A percentile compares a stretch with the other conserved stretches of the same genome.
These are phyloP conservation scores for Calonectria pteridis DNA, from an alignment of 2,329 filamentous ascomycete genomes.

Conservation along the genomic window DNA sequence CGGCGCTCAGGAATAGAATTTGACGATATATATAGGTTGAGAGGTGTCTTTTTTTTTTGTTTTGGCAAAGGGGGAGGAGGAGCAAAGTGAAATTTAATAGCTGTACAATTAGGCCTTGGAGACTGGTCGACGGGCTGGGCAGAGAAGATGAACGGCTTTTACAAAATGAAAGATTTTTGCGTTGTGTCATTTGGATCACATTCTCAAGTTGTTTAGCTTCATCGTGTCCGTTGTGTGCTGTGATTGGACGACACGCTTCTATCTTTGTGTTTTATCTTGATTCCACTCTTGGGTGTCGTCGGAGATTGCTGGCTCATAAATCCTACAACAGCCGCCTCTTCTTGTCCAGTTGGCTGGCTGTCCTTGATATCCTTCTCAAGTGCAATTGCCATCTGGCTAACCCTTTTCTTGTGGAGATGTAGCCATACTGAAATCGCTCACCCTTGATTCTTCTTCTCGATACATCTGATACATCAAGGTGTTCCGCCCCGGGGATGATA, in stretches of 20 bases:
- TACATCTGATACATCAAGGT: not conserved
- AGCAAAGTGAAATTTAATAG: constrained; percentile 24
- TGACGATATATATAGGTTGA: not conserved
- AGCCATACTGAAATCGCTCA: too few species aligned
- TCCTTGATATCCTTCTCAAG: not conserved
- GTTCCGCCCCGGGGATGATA: not conserved
- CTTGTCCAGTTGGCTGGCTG: too few species aligned
- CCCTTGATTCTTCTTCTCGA: not conserved
- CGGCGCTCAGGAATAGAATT: constrained; percentile 61
- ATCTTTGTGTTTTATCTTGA: too few species aligned
- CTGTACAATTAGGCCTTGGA: constrained; percentile 28
- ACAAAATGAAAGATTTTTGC: constrained; percentile 21
- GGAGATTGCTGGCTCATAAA: too few species aligned
- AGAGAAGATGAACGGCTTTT: constrained; percentile 17
- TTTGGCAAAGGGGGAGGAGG: not conserved
- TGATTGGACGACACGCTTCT: too few species aligned
- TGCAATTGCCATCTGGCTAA: not conserved
- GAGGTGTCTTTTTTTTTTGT: constrained; percentile 1
- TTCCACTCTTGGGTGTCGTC: too few species aligned
- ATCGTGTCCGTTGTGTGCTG: not conserved
- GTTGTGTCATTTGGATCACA: not conserved
- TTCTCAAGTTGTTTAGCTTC: not conserved
- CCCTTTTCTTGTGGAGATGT: not conserved
- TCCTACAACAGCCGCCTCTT: too few species aligned
- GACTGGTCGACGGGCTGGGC: constrained; percentile 22